Evolutionary conservation across 2,329 filamentous ascomycete genomes (phyloP), one percentile per base, ranked within the genome.

Genomic region (Ambrosiella beaveri): DNA sequence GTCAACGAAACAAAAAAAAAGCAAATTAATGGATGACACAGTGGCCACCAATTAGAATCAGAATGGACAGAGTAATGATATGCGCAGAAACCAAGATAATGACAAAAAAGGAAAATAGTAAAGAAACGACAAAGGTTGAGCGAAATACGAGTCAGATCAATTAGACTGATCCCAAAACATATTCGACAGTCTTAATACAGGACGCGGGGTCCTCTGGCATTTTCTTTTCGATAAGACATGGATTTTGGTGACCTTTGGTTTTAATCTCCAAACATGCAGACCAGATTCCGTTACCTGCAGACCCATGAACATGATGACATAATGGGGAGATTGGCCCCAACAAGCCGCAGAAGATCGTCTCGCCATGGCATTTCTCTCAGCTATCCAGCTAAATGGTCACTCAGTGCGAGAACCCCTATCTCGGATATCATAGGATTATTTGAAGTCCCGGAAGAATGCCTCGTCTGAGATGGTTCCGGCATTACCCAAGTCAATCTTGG

Each of bases 381-480:
- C 47, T 19, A 51, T 51, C 51, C 27, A 17, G 38, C 5, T 41
- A 49, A 39, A 60, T 45, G 54, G 56, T 36, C 52, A 51, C 35
- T 45, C 39, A 27, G 3, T 27, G 27, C 27, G 27, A 27, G 27
- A 27, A 27, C 27, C 27, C 27, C 27, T 27, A 27, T 27, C 27
- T 27, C 27, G 3, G 27, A 27, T 27, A 27, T 3, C 3, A 27
- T 27, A 27, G 27, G 27, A 27, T 69, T 71, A 80, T 65, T 78
- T 78, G 66, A 82, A 81, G 62, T 76, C 72, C 65, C 79, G 80
- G 67, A 82, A 81, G 39, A 82, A 68, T 61, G 81, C 77, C 60
- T 69, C 67, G 55, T 76, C 76, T 39, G 59, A 61, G 38, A 78
- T 68, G 58, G 69, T 70, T 49, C 70, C 71, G 6, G 72, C 71